Evolutionary conservation across 495 filamentous ascomycete genomes (phyloP).

Genomic region (Neurospora tetrasperma): DNA sequence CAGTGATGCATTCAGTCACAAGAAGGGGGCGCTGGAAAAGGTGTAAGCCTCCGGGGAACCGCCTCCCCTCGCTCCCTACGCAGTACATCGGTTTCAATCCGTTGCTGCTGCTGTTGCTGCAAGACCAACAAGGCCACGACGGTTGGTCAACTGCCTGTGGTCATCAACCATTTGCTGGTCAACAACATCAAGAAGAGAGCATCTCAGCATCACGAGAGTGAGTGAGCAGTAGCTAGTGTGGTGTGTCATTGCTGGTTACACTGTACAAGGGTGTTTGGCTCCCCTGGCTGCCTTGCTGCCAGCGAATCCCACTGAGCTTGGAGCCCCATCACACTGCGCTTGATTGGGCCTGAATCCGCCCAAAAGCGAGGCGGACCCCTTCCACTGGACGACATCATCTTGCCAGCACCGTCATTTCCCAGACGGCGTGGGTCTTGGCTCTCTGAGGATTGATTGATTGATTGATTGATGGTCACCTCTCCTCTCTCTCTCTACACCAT

Average conservation of each 20-base stretch:
- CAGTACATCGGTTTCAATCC: not conserved
- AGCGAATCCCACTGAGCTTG: conserved; percentile 8
- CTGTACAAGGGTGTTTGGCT: not conserved
- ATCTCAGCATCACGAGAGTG: not conserved
- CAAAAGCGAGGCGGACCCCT: conserved; percentile 15
- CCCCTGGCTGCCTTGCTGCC: conserved; percentile 8
- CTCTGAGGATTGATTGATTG: not conserved
- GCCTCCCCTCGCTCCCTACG: not conserved
- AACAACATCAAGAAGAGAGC: not conserved
- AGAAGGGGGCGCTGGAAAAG: not conserved
- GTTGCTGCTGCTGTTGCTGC: not conserved
- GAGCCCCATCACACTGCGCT: conserved; percentile 7
- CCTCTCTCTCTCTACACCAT: not conserved
- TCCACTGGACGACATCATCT: conserved; percentile 10
- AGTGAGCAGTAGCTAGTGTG: not conserved
- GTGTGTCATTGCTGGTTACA: not conserved
- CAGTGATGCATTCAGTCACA: not conserved
- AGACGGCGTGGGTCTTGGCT: conserved; percentile 5
- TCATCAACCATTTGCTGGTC: not conserved
- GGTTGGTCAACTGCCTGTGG: not conserved
- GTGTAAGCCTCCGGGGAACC: not conserved
- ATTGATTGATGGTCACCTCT: not conserved
- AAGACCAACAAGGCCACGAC: not conserved
- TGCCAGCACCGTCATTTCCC: conserved; percentile 2
- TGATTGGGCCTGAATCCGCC: conserved; percentile 8